Base-by-base conservation (phyloP, 495 filamentous ascomycete species). In the Diplogelasinospora grovesii region DNA sequence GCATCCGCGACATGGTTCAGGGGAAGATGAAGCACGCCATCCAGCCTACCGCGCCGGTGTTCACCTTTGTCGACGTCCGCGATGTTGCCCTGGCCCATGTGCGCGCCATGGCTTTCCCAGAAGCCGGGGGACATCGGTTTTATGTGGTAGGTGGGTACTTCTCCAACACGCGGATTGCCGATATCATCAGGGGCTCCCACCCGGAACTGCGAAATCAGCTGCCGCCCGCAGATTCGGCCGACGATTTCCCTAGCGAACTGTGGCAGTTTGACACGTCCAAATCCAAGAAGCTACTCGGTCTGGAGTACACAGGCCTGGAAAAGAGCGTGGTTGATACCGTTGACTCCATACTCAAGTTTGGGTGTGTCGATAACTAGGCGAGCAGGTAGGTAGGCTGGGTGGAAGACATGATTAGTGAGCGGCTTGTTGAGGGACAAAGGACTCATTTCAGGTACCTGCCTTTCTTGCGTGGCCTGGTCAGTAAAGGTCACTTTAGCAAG, bases 61-160 rank as follows among this genome's bases (percentile, higher is more conserved):
- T 71, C 43, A 68, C 64, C 0, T 70, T 54, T 34, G 64, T 71
- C 31, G 70, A 74, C 41, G 70, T 73, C 9, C 58, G 70, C 7
- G 70, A 74, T 33, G 65, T 72, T n/a, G 68, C 68, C 1, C 30
- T 57, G 4, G 63, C 66, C 0, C 69, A 70, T 30, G 60, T 61
- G 9, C 50, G 50, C 5, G 64, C 68, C 4, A 41, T 73, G 49
- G 57, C 48, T 3, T 38, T 58, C 1, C 56, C 61, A 1, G 57
- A 60, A 24, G 69, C 67, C 1, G 60, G 56, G 2, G 62, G 65
- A 6, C 57, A 66, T 28, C 58, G 68, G 4, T 71, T 71, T 41
- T 68, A 71, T 26, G 40, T 66, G 2, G 67, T 69, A 0, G 56
- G 59, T 1, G 64, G 63, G 2, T 48, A 54, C 34, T 70, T 70